These are phyloP conservation scores for Peniophora sp. DNA, from an alignment of 1,284 basidiomycete species.

Conservation along the genomic window DNA sequence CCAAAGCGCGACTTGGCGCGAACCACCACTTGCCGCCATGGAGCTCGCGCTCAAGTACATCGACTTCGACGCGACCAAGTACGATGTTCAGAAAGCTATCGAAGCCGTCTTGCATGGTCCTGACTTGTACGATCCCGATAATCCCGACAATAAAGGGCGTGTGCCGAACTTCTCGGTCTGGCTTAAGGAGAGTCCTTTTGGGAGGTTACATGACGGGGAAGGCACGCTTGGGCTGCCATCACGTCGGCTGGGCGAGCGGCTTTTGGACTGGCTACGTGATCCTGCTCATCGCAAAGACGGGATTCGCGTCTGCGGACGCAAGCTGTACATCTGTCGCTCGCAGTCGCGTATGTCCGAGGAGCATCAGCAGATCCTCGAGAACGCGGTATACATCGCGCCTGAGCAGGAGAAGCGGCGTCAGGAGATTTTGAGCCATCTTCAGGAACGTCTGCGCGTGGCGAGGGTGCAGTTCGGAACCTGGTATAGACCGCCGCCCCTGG, in stretches of 20 bases:
- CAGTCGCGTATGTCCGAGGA: background rate
- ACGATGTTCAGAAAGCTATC: slow-evolving; percentile 12
- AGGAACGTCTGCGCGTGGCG: slow-evolving; percentile 38
- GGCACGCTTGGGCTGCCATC: slow-evolving; percentile 10
- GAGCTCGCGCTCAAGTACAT: slow-evolving; percentile 10
- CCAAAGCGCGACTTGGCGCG: no score
- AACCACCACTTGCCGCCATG: slow-evolving; percentile 6
- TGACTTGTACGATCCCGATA: slow-evolving; percentile 8
- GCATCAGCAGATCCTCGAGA: slow-evolving; percentile 6
- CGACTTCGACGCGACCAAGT: slow-evolving; percentile 8
- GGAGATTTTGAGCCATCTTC: slow-evolving; percentile 29
- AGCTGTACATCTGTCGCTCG: background rate
- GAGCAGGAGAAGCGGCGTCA: slow-evolving; percentile 6
- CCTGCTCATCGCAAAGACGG: background rate
- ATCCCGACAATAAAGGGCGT: slow-evolving; percentile 6
- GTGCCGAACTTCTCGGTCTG: slow-evolving; percentile 13
- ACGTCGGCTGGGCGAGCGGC: background rate
- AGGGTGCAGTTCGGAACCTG: slow-evolving; percentile 51
- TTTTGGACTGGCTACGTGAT: slow-evolving; percentile 9
- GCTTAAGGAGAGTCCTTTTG: slow-evolving; percentile 8
- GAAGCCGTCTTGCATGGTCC: slow-evolving; percentile 11
- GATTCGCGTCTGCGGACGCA: slow-evolving; percentile 3
- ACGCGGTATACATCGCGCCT: slow-evolving; percentile 10
- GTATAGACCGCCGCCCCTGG: slow-evolving; percentile 24
- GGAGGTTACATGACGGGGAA: slow-evolving; percentile 8